phyloP scores from a whole-genome alignment of 768 basidiomycete species.

The Guyanaporus albipodus region DNA sequence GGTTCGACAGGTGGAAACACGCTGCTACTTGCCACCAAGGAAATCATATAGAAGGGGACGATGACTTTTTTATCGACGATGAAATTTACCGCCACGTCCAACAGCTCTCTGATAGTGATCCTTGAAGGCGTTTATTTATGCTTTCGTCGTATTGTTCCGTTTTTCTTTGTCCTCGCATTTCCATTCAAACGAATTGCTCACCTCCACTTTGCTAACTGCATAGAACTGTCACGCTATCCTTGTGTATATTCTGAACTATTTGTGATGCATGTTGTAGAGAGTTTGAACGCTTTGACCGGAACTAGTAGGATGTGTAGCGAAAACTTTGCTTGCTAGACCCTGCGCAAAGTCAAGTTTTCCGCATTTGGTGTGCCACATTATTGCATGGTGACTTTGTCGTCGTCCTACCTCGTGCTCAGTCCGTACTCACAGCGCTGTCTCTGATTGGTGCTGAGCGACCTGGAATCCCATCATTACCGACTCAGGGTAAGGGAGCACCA shows the following conservation, averaged over 20 bases:
- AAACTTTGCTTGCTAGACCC: no score
- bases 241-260: background rate
- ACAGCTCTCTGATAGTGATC: constrained; percentile 5
- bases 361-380: background rate
- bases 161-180: constrained; percentile 3
- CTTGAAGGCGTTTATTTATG: background rate
- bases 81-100: constrained; percentile 33
- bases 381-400: background rate
- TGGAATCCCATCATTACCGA: background rate
- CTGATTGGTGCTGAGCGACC: background rate
- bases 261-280: constrained; percentile 1
- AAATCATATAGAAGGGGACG: constrained; percentile 51
- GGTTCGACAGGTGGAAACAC: constrained; percentile 68
- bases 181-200: constrained; percentile 12
- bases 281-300: background rate
- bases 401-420: background rate
- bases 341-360: no score
- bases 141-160: constrained; percentile 5
- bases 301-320: no score
- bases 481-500: background rate
- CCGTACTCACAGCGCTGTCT: background rate
- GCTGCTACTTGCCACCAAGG: constrained; percentile 72
- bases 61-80: constrained; percentile 55
- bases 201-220: constrained; percentile 13
- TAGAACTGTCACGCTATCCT: background rate